These are phyloP conservation scores for Penicillium coprophilum DNA, from an alignment of 495 filamentous ascomycete species.

Conservation along the genomic window DNA sequence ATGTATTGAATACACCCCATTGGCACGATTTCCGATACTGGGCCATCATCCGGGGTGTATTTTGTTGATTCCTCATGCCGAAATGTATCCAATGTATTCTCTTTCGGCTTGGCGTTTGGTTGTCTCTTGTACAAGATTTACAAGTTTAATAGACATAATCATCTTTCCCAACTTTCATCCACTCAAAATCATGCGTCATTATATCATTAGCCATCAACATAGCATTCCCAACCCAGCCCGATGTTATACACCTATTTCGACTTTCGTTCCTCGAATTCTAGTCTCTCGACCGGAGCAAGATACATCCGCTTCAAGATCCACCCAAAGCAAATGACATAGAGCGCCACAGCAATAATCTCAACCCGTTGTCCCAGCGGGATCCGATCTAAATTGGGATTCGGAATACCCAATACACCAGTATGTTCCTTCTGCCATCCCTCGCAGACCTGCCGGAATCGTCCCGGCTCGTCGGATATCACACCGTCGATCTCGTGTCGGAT, in stretches of 20 bases:
- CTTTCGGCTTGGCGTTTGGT: constrained; percentile 18
- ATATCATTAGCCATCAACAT: constrained; percentile 5
- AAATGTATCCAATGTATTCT: constrained; percentile 21
- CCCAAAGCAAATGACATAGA: constrained; percentile 25
- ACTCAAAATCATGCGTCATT: constrained; percentile 9
- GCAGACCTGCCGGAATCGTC: constrained; percentile 14
- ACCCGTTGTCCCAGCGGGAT: constrained; percentile 19
- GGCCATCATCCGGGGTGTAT: constrained; percentile 16
- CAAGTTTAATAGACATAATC: neutral
- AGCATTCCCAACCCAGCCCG: too few relatives aligned
- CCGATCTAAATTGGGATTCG: constrained; percentile 14
- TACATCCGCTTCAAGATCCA: constrained; percentile 27
- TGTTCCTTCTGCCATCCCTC: constrained; percentile 23
- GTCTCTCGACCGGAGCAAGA: constrained; percentile 14
- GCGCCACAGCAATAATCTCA: constrained; percentile 11
- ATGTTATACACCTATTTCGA: constrained; percentile 1
- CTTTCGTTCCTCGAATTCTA: constrained; percentile 21
- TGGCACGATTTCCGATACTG: constrained; percentile 2
- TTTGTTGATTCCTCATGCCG: constrained; percentile 16
- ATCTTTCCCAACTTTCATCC: neutral
- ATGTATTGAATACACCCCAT: constrained; percentile 1
- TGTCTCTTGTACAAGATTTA: constrained; percentile 7
- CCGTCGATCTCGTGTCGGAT: constrained; percentile 54
- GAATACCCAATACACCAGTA: neutral
- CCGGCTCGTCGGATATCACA: constrained; percentile 60